These are phyloP conservation scores for Nakazawaea sp. DNA, from an alignment of 805 yeast genomes.

Conservation along the genomic window DNA sequence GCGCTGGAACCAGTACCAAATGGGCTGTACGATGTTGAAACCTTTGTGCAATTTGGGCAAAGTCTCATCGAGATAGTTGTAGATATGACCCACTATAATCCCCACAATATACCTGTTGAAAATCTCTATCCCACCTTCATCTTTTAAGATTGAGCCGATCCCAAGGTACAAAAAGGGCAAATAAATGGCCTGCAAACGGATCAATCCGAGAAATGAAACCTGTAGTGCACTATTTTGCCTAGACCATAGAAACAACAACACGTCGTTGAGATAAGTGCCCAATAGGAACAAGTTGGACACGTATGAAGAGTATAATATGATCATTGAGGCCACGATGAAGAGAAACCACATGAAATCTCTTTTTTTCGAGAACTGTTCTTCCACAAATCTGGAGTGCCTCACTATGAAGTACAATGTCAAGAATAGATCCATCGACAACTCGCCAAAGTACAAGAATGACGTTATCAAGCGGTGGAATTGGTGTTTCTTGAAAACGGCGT, in stretches of 20 bases:
- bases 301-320: slow-evolving; percentile 24
- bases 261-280: slow-evolving; percentile 31
- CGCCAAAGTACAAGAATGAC: slow-evolving; percentile 32
- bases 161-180: slow-evolving; percentile 30
- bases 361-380: slow-evolving; percentile 24
- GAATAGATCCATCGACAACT: slow-evolving; percentile 28
- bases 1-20: slow-evolving; percentile 28
- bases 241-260: slow-evolving; percentile 39
- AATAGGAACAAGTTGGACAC: slow-evolving; percentile 23
- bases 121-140: slow-evolving; percentile 11
- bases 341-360: slow-evolving; percentile 33
- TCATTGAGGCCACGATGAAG: slow-evolving; percentile 19
- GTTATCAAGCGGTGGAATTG: slow-evolving; percentile 31
- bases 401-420: slow-evolving; percentile 28
- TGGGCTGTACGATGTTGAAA: slow-evolving; percentile 29
- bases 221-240: slow-evolving; percentile 35
- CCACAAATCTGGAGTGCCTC: slow-evolving; percentile 32
- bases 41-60: slow-evolving; percentile 31
- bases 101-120: slow-evolving; percentile 25
- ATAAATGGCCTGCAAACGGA: slow-evolving; percentile 34
- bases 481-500: slow-evolving; percentile 29
- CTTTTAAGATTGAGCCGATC: slow-evolving; percentile 16
- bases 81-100: slow-evolving; percentile 34
- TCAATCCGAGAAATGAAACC: slow-evolving; percentile 32
- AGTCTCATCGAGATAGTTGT: slow-evolving; percentile 32